Conservation (phyloP, 352 stramenopile species). For the Phytophthora europaea region DNA sequence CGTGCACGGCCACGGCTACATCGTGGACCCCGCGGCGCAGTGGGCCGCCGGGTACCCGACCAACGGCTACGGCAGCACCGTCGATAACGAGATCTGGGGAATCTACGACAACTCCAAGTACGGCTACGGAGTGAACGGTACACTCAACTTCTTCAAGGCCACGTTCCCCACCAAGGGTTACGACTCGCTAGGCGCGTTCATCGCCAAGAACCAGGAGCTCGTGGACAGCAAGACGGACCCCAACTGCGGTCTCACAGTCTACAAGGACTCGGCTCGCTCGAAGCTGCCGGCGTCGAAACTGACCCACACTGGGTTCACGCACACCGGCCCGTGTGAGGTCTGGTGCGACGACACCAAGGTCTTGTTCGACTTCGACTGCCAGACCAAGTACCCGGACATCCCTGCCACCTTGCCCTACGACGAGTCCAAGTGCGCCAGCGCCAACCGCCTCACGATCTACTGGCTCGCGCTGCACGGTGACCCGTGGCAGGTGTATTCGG, state of each 20-base stretch:
- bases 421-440: conserved; percentile 46
- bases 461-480: conserved; percentile 65
- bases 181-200: conserved; percentile 50
- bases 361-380: conserved; percentile 58
- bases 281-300: conserved; percentile 49
- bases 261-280: conserved; percentile 46
- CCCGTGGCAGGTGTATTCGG: conserved; percentile 72
- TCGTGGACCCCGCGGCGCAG: conserved; percentile 49
- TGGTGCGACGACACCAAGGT: conserved; percentile 72
- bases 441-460: conserved; percentile 61
- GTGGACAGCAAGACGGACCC: conserved; percentile 42
- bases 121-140: conserved; percentile 52
- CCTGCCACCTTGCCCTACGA: conserved; percentile 56
- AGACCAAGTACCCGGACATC: conserved; percentile 44
- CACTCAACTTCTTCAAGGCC: conserved; percentile 49
- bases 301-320: conserved; percentile 63
- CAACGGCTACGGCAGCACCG: conserved; percentile 60
- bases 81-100: conserved; percentile 54
- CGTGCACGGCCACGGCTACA: conserved; percentile 48
- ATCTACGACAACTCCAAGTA: conserved; percentile 49
- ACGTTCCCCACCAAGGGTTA: conserved; percentile 49
- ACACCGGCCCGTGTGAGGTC: conserved; percentile 67
- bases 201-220: conserved; percentile 58
- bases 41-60: conserved; percentile 51
- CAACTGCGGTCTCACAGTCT: conserved; percentile 51